A percentile compares a stretch with the other conserved stretches of the same genome.
These are phyloP conservation scores for Eucalyptus pauciflora DNA, from an alignment of 345 rosid species.

Conservation along the genomic window DNA sequence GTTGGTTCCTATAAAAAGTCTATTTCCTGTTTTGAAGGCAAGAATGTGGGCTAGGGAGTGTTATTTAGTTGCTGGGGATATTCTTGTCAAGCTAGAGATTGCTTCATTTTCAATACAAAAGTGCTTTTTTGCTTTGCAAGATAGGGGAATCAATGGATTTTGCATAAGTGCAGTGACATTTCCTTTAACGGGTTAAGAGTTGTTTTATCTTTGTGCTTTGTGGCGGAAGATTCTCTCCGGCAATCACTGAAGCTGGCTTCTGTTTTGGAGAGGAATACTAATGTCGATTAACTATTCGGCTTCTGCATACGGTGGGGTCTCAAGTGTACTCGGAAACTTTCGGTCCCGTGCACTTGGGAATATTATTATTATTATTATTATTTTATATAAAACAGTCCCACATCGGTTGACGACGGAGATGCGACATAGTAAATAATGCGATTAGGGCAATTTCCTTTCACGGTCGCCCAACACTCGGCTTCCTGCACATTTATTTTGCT, in stretches of 20 bases:
- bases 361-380: background rate
- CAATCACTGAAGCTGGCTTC: background rate
- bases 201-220: background rate
- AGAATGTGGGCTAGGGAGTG: background rate
- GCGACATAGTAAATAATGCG: background rate
- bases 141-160: background rate
- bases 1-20: background rate
- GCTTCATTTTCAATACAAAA: background rate
- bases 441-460: background rate
- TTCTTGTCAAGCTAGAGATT: background rate
- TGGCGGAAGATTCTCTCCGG: background rate
- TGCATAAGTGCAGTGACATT: background rate
- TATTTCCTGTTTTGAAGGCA: background rate
- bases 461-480: background rate
- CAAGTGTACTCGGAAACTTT: background rate
- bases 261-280: background rate
- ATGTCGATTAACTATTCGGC: background rate
- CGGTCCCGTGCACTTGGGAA: background rate
- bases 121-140: background rate
- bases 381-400: background rate
- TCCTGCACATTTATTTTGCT: background rate
- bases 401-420: background rate
- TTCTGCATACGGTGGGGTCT: background rate
- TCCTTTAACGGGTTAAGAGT: background rate
- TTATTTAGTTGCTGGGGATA: background rate